Conservation (phyloP, 805 yeast genomes). For the Candida tallmaniae region DNA sequence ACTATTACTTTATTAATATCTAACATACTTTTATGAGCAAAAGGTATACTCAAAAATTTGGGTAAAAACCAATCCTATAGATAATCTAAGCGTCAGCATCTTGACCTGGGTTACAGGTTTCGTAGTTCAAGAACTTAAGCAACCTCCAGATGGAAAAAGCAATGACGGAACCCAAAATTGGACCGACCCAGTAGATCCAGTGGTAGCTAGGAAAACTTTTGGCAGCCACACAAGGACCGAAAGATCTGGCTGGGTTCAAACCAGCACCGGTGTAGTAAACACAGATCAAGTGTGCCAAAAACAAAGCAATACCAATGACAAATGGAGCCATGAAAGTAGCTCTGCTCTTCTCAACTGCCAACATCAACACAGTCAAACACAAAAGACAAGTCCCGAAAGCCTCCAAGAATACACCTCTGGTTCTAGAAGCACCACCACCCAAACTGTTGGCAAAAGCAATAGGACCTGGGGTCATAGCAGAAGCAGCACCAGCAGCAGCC, state of each 20-base stretch:
- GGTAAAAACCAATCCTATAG: too few species aligned
- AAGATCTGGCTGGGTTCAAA: slow-evolving; percentile 83
- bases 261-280: slow-evolving; percentile 90
- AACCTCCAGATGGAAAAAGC: slow-evolving; percentile 66
- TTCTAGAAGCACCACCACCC: slow-evolving; percentile 66
- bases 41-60: too few species aligned
- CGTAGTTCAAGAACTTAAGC: slow-evolving; percentile 62
- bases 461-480: slow-evolving; percentile 80
- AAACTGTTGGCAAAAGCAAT: slow-evolving; percentile 66
- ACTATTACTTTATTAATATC: too few species aligned
- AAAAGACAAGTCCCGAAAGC: slow-evolving; percentile 73
- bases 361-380: slow-evolving; percentile 71
- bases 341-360: slow-evolving; percentile 78
- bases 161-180: slow-evolving; percentile 63
- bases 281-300: slow-evolving; percentile 76
- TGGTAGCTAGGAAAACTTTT: slow-evolving; percentile 72
- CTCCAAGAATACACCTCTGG: slow-evolving; percentile 78
- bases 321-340: slow-evolving; percentile 78
- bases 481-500: slow-evolving; percentile 89
- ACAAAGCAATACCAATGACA: slow-evolving; percentile 76
- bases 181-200: slow-evolving; percentile 95
- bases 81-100: slow-evolving; percentile 44
- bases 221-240: slow-evolving; percentile 79
- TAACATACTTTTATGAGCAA: too few species aligned
- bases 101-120: slow-evolving; percentile 59